Evolutionary conservation across 2,329 filamentous ascomycete species (phyloP).

Genomic region (Exophiala sp.): DNA sequence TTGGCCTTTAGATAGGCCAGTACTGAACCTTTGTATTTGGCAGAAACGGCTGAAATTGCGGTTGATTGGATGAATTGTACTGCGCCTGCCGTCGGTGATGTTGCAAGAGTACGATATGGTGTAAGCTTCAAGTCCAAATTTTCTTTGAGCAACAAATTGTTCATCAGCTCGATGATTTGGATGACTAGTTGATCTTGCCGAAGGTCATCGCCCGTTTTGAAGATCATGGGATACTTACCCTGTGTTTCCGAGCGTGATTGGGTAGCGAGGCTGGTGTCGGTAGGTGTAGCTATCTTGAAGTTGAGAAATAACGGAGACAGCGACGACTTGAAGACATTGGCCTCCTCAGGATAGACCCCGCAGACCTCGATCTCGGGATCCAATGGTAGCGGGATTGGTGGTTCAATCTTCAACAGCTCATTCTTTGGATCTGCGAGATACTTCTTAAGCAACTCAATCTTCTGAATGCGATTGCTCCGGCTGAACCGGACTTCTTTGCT

Average conservation of each 20-base stretch:
- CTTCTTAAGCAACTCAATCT: slow-evolving; percentile 79
- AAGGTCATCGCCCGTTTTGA: slow-evolving; percentile 95
- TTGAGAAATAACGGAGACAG: slow-evolving; percentile 86
- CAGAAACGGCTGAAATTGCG: slow-evolving; percentile 75
- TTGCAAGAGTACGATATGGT: slow-evolving; percentile 94
- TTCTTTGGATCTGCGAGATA: slow-evolving; percentile 86
- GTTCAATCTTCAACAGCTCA: slow-evolving; percentile 77
- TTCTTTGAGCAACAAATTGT: slow-evolving; percentile 89
- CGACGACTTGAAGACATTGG: slow-evolving; percentile 92
- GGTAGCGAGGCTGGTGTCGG: slow-evolving; percentile 6
- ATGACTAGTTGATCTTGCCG: slow-evolving; percentile 97
- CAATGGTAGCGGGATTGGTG: slow-evolving; percentile 80
- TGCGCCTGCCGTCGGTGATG: slow-evolving; percentile 80
- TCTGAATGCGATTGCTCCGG: slow-evolving; percentile 71
- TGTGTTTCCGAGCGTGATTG: slow-evolving; percentile 40
- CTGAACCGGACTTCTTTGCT: slow-evolving; percentile 83
- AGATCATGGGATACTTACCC: slow-evolving; percentile 83
- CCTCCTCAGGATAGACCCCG: slow-evolving; percentile 78
- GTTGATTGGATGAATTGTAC: slow-evolving; percentile 91
- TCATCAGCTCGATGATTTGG: slow-evolving; percentile 97
- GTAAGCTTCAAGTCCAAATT: slow-evolving; percentile 93
- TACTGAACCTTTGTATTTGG: slow-evolving; percentile 74
- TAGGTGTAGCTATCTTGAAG: slow-evolving; percentile 67
- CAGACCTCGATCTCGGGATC: slow-evolving; percentile 78
- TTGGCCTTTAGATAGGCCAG: slow-evolving; percentile 83